These are phyloP conservation scores for Pseudovirgaria hyperparasitica DNA, from an alignment of 2,329 filamentous ascomycete genomes.

Conservation along the genomic window DNA sequence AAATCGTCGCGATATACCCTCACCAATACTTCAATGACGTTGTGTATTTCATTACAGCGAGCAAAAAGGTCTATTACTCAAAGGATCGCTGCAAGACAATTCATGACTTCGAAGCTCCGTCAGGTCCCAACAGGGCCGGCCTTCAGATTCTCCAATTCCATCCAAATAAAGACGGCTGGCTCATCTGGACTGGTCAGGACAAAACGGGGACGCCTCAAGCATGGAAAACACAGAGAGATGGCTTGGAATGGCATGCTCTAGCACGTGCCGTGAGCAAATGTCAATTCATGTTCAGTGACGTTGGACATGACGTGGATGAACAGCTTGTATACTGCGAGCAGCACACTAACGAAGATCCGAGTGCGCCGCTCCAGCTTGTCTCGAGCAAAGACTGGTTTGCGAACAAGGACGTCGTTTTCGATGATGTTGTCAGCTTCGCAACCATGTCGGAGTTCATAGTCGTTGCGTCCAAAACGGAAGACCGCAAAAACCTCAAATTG, in stretches of 20 bases:
- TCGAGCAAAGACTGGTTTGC: conserved; percentile 73
- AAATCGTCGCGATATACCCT: conserved; percentile 58
- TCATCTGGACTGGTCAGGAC: conserved; percentile 72
- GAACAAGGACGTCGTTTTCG: conserved; percentile 48
- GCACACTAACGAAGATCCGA: conserved; percentile 47
- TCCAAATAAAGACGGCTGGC: conserved; percentile 66
- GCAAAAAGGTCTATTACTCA: conserved; percentile 63
- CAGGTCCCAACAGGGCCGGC: conserved; percentile 38
- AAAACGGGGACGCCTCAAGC: conserved; percentile 47
- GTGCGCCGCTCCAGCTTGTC: conserved; percentile 54
- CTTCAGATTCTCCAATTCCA: conserved; percentile 63
- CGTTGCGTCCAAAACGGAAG: conserved; percentile 58
- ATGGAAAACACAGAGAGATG: conserved; percentile 66
- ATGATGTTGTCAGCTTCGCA: conserved; percentile 71
- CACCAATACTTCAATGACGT: conserved; percentile 73
- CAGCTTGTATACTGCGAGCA: conserved; percentile 54
- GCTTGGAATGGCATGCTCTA: conserved; percentile 61
- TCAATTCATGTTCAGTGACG: conserved; percentile 65
- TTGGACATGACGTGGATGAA: conserved; percentile 41
- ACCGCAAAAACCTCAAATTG: conserved; percentile 57
- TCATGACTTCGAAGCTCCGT: conserved; percentile 58
- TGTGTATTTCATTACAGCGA: conserved; percentile 70
- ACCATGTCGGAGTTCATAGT: conserved; percentile 97
- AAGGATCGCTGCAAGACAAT: conserved; percentile 57
- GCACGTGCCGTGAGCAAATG: conserved; percentile 67